A percentile compares a stretch with the other conserved stretches of the same genome.
These are phyloP conservation scores for Capsaspora owczarzaki DNA, from an alignment of 78 protist genomes.

Conservation along the genomic window DNA sequence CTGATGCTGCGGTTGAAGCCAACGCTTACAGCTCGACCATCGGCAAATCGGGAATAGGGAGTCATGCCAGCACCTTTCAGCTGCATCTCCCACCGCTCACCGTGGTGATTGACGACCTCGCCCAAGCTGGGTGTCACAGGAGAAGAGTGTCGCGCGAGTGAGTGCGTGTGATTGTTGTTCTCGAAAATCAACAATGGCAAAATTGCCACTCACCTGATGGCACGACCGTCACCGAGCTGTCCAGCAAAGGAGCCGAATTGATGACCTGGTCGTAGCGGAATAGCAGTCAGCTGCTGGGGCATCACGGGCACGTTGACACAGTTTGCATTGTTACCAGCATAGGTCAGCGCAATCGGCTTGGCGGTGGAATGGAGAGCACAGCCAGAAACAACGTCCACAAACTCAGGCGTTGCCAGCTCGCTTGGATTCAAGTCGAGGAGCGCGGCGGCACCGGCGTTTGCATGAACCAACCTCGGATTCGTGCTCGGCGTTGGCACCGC, in stretches of 20 bases:
- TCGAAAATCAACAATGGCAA: too few relatives aligned
- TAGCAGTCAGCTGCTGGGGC: conserved; percentile 29
- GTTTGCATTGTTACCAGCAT: background rate
- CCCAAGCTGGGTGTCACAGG: background rate
- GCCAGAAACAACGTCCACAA: background rate
- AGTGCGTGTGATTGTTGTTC: background rate
- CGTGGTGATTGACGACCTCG: background rate
- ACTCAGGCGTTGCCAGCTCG: background rate
- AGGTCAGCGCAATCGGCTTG: background rate
- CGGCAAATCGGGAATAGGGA: conserved; percentile 73
- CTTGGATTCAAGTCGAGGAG: background rate
- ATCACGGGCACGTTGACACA: background rate
- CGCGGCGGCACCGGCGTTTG: background rate
- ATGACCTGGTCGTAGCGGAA: conserved; percentile 39
- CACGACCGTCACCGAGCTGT: conserved; percentile 80
- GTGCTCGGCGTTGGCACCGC: background rate
- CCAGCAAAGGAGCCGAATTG: conserved; percentile 59
- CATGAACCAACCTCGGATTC: background rate
- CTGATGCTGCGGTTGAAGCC: background rate
- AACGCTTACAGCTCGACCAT: conserved; percentile 69
- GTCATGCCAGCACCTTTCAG: conserved; percentile 76
- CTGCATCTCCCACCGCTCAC: conserved; percentile 35
- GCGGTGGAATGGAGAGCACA: background rate
- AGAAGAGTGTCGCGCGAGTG: too few relatives aligned
- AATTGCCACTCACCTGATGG: conserved; percentile 30